These are phyloP conservation scores for Aschersonia sp. DNA, from an alignment of 2,329 filamentous ascomycete genomes.

Conservation along the genomic window DNA sequence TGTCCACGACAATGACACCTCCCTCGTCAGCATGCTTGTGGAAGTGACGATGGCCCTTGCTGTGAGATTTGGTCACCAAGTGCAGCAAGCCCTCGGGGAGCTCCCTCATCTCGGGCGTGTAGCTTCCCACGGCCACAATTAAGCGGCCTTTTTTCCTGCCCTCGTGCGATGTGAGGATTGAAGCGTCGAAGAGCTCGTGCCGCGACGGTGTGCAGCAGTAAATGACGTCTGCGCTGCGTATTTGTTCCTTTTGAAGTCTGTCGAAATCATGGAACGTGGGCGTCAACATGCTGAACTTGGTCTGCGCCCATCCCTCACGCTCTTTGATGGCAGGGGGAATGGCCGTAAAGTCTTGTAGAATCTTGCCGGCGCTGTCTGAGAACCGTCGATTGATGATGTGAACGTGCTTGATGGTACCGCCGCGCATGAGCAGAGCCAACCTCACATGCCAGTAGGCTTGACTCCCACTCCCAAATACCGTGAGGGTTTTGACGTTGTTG, in stretches of 20 bases:
- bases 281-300: conserved; percentile 56
- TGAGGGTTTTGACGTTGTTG: conserved; percentile 55
- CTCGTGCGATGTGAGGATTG: conserved; percentile 57
- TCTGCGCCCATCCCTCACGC: conserved; percentile 46
- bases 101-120: conserved; percentile 64
- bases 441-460: conserved; percentile 94
- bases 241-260: conserved; percentile 53
- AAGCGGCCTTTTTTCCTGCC: conserved; percentile 56
- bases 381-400: conserved; percentile 72
- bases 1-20: conserved; percentile 58
- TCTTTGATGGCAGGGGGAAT: conserved; percentile 29
- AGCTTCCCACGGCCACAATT: conserved; percentile 58
- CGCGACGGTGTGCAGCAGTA: conserved; percentile 77
- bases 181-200: conserved; percentile 58
- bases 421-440: conserved; percentile 61
- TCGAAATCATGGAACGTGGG: conserved; percentile 54
- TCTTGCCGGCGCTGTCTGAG: conserved; percentile 36
- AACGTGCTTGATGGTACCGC: conserved; percentile 57
- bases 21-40: conserved; percentile 53
- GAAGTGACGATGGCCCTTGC: conserved; percentile 38
- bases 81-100: conserved; percentile 62
- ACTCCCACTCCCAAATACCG: conserved; percentile 75
- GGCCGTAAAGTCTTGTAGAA: conserved; percentile 33
- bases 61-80: conserved; percentile 38
- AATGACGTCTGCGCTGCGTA: conserved; percentile 63